Evolutionary conservation across 1,139 yeast genomes (phyloP).

Genomic region (Taphrina confusa): DNA sequence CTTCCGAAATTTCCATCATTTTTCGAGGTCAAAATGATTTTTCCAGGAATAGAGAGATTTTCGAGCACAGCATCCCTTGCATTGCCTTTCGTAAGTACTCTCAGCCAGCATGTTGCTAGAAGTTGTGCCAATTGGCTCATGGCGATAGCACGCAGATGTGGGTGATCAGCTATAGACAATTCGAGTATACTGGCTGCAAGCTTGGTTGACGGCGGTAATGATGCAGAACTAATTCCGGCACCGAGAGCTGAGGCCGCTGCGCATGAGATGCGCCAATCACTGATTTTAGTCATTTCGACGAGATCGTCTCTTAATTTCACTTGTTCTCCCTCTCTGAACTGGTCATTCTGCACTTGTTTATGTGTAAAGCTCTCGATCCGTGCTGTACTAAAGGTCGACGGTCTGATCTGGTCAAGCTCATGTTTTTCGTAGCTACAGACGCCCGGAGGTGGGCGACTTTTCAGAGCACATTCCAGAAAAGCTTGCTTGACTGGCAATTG

Average conservation of each 20-base stretch:
- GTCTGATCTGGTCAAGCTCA: background rate
- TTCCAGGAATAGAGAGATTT: constrained; percentile 47
- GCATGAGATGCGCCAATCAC: constrained; percentile 70
- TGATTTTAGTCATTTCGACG: constrained; percentile 18
- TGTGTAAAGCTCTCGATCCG: background rate
- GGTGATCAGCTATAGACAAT: constrained; percentile 69
- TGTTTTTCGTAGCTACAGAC: constrained; percentile 14
- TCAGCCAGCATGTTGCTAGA: constrained; percentile 55
- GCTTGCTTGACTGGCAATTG: constrained; percentile 36
- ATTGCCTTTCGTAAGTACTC: constrained; percentile 61
- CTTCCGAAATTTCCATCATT: constrained; percentile 48
- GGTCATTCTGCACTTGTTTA: background rate
- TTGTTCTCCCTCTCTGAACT: constrained; percentile 26
- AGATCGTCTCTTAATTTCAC: constrained; percentile 10
- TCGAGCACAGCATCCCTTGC: constrained; percentile 46
- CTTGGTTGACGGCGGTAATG: constrained; percentile 50
- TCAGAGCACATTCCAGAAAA: constrained; percentile 30
- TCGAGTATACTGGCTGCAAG: constrained; percentile 55
- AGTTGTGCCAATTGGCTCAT: constrained; percentile 64
- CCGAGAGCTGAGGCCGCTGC: constrained; percentile 59
- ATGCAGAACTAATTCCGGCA: constrained; percentile 50
- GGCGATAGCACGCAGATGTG: constrained; percentile 64
- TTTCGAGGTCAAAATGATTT: constrained; percentile 51
- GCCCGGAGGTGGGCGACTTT: constrained; percentile 29
- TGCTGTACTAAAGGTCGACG: background rate